Base-by-base conservation (phyloP, 352 stramenopile species). In the Globisporangium canariense region DNA sequence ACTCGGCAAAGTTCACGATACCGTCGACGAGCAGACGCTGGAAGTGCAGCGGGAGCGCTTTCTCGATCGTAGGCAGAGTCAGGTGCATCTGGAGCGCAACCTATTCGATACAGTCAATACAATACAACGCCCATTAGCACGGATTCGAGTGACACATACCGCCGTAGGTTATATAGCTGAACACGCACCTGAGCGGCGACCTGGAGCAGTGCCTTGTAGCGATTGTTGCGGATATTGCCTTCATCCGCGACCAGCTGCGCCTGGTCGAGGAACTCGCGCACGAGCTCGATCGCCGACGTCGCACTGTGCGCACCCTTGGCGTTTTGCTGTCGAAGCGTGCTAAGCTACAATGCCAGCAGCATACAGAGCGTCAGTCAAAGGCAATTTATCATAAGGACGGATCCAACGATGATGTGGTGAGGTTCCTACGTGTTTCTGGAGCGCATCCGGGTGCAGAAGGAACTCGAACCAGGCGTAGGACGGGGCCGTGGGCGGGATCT, bases 401-500 rank as follows among this genome's bases (percentile, higher is more conserved):
- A 40, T 20, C 1, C 22, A 34, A n/a, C 32, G 34, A 28, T 20
- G 46, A 45, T 53, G 25, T 40, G 28, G 22, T 20, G 30, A 51
- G n/a, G 10, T 2, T 2, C 82, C 58, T 79, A 93, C 84, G 67
- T 93, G 84, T 43, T 77, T 74, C 62, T 89, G 78, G 4, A 93
- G 78, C 56, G 84, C 84, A 36, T 88, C 77, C 5, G 84, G 84
- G 46, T 92, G 81, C 40, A 94, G 76, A n/a, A 94, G 59, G 64
- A 94, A 94, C 70, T 94, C 83, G 57, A 93, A 93, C 86, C 86
- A 94, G 47, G 85, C 79, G 63, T 90, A 90, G 2, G 85, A 88
- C 9, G 83, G 83, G 16, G 82, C 78, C 1, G 70, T 71, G 0
- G 82, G 78, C 0, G 85, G 86, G 40, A 94, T 78, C 46, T 92